phyloP scores from a whole-genome alignment of 2,329 filamentous ascomycete genomes.

The Myrmaecium sp. region DNA sequence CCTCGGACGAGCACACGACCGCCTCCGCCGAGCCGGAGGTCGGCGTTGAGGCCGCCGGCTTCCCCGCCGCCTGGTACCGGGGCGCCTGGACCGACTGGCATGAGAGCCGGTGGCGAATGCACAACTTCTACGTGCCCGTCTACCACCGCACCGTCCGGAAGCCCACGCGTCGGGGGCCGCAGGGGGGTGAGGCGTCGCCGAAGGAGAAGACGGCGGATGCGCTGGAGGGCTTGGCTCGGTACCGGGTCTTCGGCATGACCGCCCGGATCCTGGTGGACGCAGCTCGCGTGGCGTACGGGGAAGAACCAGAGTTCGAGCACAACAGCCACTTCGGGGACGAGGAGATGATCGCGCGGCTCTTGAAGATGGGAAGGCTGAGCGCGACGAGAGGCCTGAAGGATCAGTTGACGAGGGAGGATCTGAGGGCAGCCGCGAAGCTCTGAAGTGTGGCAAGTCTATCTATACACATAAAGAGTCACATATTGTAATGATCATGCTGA shows the following conservation, averaged over 20 bases:
- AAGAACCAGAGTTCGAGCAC: slow-evolving; percentile 71
- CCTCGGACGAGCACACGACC: slow-evolving; percentile 33
- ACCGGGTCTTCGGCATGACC: slow-evolving; percentile 91
- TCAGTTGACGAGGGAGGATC: slow-evolving; percentile 32
- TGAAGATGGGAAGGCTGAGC: slow-evolving; percentile 38
- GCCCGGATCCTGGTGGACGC: slow-evolving; percentile 79
- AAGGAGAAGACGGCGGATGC: slow-evolving; percentile 10
- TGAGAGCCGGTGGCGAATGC: slow-evolving; percentile 63
- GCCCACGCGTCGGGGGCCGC: slow-evolving; percentile 20
- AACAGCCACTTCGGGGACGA: slow-evolving; percentile 49
- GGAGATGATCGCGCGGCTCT: slow-evolving; percentile 41
- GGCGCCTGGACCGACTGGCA: slow-evolving; percentile 72
- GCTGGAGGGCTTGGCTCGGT: slow-evolving; percentile 36
- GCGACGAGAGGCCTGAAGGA: slow-evolving; percentile 34
- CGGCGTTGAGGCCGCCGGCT: slow-evolving; percentile 13
- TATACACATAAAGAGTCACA: too few relatives aligned
- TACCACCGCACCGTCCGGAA: slow-evolving; percentile 51
- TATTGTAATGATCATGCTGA: too few relatives aligned
- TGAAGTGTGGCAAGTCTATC: slow-evolving; percentile 4
- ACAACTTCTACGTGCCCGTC: slow-evolving; percentile 83
- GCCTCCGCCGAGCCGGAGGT: slow-evolving; percentile 1
- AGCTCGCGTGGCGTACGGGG: slow-evolving; percentile 65
- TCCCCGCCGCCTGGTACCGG: slow-evolving; percentile 59
- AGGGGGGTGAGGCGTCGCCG: slow-evolving; percentile 4
- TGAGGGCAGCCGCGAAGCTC: slow-evolving; percentile 34